Evolutionary conservation across 2,329 filamentous ascomycete species (phyloP), one percentile per base, ranked within the genome.

Genomic region (Colletotrichum chlorophyti): DNA sequence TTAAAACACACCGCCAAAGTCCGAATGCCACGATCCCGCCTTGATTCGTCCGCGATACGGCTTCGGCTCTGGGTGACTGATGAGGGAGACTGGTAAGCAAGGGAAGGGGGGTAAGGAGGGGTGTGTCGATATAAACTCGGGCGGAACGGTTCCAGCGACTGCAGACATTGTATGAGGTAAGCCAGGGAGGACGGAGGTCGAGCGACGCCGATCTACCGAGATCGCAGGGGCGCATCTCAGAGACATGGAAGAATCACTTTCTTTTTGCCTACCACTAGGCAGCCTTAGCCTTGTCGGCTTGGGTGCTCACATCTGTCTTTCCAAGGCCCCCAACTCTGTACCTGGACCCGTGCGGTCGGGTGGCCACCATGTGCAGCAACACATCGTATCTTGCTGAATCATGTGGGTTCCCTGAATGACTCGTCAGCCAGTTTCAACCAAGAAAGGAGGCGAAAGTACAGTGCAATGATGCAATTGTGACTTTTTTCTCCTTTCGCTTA

Each of bases 1-100:
- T 45, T 49, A 46, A 55, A 57, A 60, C 57, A 55, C 57, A 60
- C 57, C 51, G 57, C 57, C 51, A 55, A 60, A 55, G 32, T 55
- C 51, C 43, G 57, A 40, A 55, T 45, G 24, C 55, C 37, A 45
- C 15, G 15, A 15, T n/a, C 17, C 35, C 43, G 32, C 49, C 14
- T 26, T 57, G 51, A 60, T 60, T 60, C 51, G 57, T 46, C 57
- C 31, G 32, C 24, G 21, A 31, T 50, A 55, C 51, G 57, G 29
- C 55, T 48, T 26, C 24, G 24, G 34, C 46, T 15, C 21, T 37
- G 21, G 34, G 34, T 37, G 34, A 37, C 34, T 17, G 34, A 9
- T 19, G n/a, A n/a, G n/a, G n/a, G n/a, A n/a, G n/a, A n/a, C 17
- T 37, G 34, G 21, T 11, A n/a, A 21, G 11, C 15, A 37, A 49